These are phyloP conservation scores for Paracoccidioides brasiliensis DNA, from an alignment of 2,329 filamentous ascomycete genomes.

Conservation along the genomic window DNA sequence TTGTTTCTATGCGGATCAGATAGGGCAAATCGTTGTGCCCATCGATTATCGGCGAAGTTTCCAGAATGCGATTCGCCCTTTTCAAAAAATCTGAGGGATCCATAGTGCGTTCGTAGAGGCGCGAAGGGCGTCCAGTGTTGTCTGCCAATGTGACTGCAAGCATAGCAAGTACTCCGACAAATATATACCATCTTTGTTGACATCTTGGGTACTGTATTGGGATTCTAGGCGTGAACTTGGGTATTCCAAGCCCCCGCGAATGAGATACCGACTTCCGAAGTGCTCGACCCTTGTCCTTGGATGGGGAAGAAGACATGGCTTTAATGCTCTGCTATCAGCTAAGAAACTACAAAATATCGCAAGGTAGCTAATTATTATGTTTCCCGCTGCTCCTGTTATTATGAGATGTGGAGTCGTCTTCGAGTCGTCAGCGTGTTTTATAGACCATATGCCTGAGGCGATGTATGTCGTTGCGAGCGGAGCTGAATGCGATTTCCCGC, in stretches of 20 bases:
- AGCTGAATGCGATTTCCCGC: no score
- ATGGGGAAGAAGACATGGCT: no score
- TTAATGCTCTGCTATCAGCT: not conserved
- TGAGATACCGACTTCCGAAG: not conserved
- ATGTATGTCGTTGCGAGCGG: no score
- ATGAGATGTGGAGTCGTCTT: no score
- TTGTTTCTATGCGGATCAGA: slow-evolving; percentile 15
- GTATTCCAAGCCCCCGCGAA: not conserved
- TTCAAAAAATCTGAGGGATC: slow-evolving; percentile 9
- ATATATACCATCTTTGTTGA: not conserved
- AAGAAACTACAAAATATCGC: not conserved
- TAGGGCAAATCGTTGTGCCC: slow-evolving; percentile 24
- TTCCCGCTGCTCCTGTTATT: no score
- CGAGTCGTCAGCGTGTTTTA: no score
- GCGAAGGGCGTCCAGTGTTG: not conserved
- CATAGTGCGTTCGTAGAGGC: not conserved
- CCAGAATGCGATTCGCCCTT: slow-evolving; percentile 14
- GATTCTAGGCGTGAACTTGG: not conserved
- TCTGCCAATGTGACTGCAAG: not conserved
- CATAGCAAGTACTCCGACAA: not conserved
- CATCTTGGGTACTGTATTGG: not conserved
- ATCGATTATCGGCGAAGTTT: slow-evolving; percentile 19
- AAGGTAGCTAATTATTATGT: no score
- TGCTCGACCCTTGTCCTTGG: no score
- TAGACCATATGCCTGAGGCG: no score